These are phyloP conservation scores for Aspergillus indologenus DNA, from an alignment of 495 filamentous ascomycete species.

Conservation along the genomic window DNA sequence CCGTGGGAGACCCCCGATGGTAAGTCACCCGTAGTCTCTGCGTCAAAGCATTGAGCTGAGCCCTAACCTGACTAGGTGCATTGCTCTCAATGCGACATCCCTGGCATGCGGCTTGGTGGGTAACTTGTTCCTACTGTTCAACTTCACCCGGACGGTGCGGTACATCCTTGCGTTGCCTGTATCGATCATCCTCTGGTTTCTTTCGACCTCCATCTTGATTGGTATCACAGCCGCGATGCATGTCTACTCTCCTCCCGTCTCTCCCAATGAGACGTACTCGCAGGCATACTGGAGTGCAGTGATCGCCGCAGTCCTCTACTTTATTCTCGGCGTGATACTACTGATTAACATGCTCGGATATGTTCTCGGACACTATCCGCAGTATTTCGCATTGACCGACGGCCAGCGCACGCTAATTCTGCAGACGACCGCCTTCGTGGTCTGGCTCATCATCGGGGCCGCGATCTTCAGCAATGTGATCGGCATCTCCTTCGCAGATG, in stretches of 20 bases:
- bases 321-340: slow-evolving; percentile 58
- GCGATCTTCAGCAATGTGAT: slow-evolving; percentile 52
- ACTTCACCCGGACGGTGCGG: slow-evolving; percentile 76
- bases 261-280: slow-evolving; percentile 60
- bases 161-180: slow-evolving; percentile 73
- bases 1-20: slow-evolving; percentile 53
- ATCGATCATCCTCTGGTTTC: slow-evolving; percentile 66
- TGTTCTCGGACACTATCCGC: slow-evolving; percentile 72
- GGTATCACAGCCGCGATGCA: slow-evolving; percentile 59
- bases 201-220: slow-evolving; percentile 62
- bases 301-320: slow-evolving; percentile 64
- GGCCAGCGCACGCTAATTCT: slow-evolving; percentile 66
- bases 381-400: slow-evolving; percentile 70
- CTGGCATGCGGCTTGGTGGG: slow-evolving; percentile 64
- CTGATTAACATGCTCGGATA: slow-evolving; percentile 80
- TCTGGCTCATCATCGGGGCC: slow-evolving; percentile 60
- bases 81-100: slow-evolving; percentile 62
- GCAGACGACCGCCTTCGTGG: slow-evolving; percentile 60
- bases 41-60: neutral
- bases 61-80: slow-evolving; percentile 31
- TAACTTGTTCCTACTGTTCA: slow-evolving; percentile 71
- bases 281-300: slow-evolving; percentile 78
- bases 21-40: slow-evolving; percentile 19
- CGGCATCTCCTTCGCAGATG: slow-evolving; percentile 51
- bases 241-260: slow-evolving; percentile 55